Base-by-base conservation (phyloP, 2,329 filamentous ascomycete genomes). In the Ophiostoma australiae region DNA sequence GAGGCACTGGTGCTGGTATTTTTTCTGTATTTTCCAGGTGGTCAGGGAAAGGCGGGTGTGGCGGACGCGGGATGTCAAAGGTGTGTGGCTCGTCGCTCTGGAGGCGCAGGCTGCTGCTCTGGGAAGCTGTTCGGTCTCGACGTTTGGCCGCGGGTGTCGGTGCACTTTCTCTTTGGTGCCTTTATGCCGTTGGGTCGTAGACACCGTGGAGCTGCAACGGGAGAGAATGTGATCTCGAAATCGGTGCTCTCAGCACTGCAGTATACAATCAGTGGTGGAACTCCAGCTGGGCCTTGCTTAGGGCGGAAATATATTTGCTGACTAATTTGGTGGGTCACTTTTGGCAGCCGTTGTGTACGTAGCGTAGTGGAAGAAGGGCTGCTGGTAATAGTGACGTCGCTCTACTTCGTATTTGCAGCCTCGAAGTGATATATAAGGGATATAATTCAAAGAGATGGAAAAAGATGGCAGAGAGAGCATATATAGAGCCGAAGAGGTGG, bases 281-380 rank as follows among this genome's bases (percentile, higher is more conserved):
- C 55, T 61, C 27, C 23, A 23, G 27, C 33, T 15, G 27, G n/a
- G 10, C 23, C 52, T 6, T 27, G 55, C n/a, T 63, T 13, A 58
- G 23, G 10, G 52, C 23, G 11, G 52, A 15, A 48, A 27, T 58
- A 27, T 20, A 4, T 15, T 20, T 11, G 58, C 27, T 63, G 58
- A 63, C 27, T 63, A 63, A 63, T 63, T 15, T 17, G 5, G 58
- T 63, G 58, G 58, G 11, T 63, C 58, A 2, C 20, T 13, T 58
- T 58, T 58, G 52, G 52, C 52, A 35, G 58, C 58, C 58, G 58
- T 33, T 63, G 58, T 33, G 58, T 17, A 17, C 27, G 58, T 13
- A 58, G 27, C 58, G 58, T 63, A 63, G 58, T 63, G 27, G 55
- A 61, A 61, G 55, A 33, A 61, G 5, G 27, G 44, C 44, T 48